Conservation (phyloP, 495 filamentous ascomycete species). For the Sabuloglossum arenarium region DNA sequence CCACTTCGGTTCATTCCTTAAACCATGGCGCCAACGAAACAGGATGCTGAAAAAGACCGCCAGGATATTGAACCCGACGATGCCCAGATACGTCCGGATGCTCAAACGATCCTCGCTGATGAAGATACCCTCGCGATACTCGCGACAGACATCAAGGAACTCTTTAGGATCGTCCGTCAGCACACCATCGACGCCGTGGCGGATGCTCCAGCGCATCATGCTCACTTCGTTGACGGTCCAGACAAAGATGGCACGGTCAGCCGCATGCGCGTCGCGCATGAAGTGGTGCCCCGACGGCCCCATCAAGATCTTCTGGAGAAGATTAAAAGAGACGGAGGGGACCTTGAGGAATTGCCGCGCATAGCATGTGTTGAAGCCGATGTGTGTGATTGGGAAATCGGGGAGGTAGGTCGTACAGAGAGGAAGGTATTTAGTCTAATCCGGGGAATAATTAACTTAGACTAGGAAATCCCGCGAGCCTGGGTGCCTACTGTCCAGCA, state of each 20-base stretch:
- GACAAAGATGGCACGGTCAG: constrained; percentile 36
- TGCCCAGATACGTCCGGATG: not conserved
- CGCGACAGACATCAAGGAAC: constrained; percentile 19
- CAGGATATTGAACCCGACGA: not conserved
- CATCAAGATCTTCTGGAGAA: constrained; percentile 42
- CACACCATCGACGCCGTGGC: constrained; percentile 28
- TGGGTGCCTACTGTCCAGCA: constrained; percentile 44
- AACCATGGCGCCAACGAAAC: not conserved
- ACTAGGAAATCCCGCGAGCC: not conserved
- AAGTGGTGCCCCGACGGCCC: constrained; percentile 42
- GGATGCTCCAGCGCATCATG: constrained; percentile 53
- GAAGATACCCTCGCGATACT: not conserved
- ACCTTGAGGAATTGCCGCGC: constrained; percentile 45
- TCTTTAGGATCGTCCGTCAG: constrained; percentile 32
- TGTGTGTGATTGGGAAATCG: constrained; percentile 43
- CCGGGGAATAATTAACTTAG: not conserved
- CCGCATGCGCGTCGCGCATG: constrained; percentile 31
- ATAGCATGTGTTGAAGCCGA: constrained; percentile 47
- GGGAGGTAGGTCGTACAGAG: constrained; percentile 39
- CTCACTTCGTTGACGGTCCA: constrained; percentile 72
- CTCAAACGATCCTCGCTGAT: not conserved
- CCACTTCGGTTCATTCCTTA: not conserved
- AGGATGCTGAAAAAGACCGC: not conserved
- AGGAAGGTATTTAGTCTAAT: constrained; percentile 38
- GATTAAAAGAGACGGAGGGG: constrained; percentile 46